These are phyloP conservation scores for Moesziomyces aphidis DNA, from an alignment of 1,284 basidiomycete species.

Conservation along the genomic window DNA sequence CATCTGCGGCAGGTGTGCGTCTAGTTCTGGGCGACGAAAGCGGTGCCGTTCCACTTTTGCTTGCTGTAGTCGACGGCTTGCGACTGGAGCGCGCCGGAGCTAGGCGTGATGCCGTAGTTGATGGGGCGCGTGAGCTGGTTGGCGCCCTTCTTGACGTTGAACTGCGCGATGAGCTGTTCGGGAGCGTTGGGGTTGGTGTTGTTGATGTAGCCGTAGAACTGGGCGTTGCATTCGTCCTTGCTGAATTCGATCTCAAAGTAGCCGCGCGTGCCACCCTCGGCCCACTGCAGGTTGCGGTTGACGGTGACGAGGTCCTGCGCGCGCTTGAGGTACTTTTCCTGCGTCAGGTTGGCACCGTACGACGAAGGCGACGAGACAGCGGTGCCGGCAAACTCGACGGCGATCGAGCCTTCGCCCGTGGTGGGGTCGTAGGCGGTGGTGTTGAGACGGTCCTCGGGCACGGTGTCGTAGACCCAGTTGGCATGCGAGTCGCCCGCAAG, in stretches of 20 bases:
- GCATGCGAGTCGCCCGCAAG: slow-evolving; percentile 77
- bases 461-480: slow-evolving; percentile 63
- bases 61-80: slow-evolving; percentile 45
- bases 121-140: slow-evolving; percentile 75
- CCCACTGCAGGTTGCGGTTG: slow-evolving; percentile 76
- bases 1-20: too few species aligned
- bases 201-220: slow-evolving; percentile 75
- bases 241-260: slow-evolving; percentile 70
- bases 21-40: slow-evolving; percentile 27
- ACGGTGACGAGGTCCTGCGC: slow-evolving; percentile 68
- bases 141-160: slow-evolving; percentile 68
- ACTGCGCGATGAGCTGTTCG: slow-evolving; percentile 66
- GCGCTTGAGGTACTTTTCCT: slow-evolving; percentile 69
- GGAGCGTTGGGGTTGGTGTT: slow-evolving; percentile 73
- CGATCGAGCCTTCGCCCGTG: slow-evolving; percentile 74
- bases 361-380: slow-evolving; percentile 74
- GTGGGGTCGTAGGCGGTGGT: slow-evolving; percentile 71
- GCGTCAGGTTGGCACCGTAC: slow-evolving; percentile 72
- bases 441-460: slow-evolving; percentile 49
- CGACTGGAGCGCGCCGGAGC: slow-evolving; percentile 43
- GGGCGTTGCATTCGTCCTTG: slow-evolving; percentile 70
- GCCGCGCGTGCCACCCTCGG: slow-evolving; percentile 75
- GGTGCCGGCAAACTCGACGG: slow-evolving; percentile 77
- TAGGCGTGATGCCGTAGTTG: slow-evolving; percentile 69
- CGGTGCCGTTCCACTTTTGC: slow-evolving; percentile 53